Evolutionary conservation across 2,329 filamentous ascomycete genomes (phyloP), one percentile per base, ranked within the genome.

Genomic region (Fusarium sp.): DNA sequence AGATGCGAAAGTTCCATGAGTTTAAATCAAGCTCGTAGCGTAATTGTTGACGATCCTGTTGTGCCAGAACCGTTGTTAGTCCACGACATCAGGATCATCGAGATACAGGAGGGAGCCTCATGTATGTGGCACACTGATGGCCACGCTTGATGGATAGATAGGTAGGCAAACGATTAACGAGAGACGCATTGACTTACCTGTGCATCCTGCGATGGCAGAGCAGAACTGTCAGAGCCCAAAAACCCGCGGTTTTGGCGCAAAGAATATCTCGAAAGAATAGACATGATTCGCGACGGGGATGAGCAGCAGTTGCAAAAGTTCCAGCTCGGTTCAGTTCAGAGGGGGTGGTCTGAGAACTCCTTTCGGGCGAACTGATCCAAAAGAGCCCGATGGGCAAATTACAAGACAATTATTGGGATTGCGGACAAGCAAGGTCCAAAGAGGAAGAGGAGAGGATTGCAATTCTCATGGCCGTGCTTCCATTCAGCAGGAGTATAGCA

Each of bases 1-100:
- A 88, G 47, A 88, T 88, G 46, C 86, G 83, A 57, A 88, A 77
- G 75, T 88, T 88, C 86, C 86, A 88, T 3, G 85, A 85, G 75
- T 88, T 88, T 23, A 88, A 80, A 68, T 88, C 86, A 40, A 88
- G 83, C 74, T 88, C 86, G 75, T 87, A 88, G 66, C 86, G 84
- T 40, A 88, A 74, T 73, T 88, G 86, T 63, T 83, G 82, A 56
- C 86, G 86, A 77, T 88, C 86, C 86, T 88, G 72, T 69, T 40
- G 25, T 52, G 54, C 49, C 40, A 47, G 44, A 63, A 68, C 35
- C 49, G 47, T 53, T 49, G 44, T 78, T 60, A 76, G 75, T 50
- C 56, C 32, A 46, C 25, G 53, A 56, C 30, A 32, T 64, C 38
- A 46, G 50, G 37, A 61, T 59, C 46, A 50, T 38, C 30, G 62